Evolutionary conservation across 345 rosid species (phyloP).

Genomic region (Microcos paniculata): DNA sequence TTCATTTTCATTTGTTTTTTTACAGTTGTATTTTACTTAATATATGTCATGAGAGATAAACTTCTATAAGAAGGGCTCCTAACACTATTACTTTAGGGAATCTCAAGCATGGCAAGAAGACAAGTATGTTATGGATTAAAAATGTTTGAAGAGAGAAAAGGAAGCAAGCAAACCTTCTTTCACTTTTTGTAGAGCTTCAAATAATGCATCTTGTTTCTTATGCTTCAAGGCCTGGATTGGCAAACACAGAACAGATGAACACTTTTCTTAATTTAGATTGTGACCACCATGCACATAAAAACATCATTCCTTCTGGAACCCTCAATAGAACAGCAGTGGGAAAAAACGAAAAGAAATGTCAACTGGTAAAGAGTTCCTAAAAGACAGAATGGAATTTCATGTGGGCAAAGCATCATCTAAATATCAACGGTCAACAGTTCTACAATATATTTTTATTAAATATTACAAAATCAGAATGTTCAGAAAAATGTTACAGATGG

Average conservation of each 20-base stretch:
- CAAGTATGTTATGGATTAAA: not conserved
- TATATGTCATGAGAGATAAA: not conserved
- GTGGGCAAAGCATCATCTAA: not conserved
- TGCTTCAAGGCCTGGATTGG: constrained; percentile 50
- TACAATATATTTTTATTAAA: too few relatives aligned
- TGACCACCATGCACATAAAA: not conserved
- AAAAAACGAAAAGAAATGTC: not conserved
- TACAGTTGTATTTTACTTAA: not conserved
- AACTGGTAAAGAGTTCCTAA: not conserved
- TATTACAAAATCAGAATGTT: too few relatives aligned
- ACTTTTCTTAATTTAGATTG: not conserved
- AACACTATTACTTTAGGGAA: not conserved
- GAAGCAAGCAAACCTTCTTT: constrained; percentile 57
- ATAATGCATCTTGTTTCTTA: constrained; percentile 51
- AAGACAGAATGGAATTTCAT: not conserved
- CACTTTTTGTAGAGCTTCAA: constrained; percentile 70
- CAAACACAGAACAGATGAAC: not conserved
- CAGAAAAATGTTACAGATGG: too few relatives aligned
- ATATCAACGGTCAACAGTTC: not conserved
- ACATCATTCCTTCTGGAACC: not conserved
- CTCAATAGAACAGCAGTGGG: not conserved
- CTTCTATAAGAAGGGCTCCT: not conserved
- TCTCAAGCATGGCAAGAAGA: not conserved
- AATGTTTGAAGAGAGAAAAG: not conserved
- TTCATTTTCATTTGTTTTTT: too few relatives aligned